A percentile compares a stretch with the other conserved stretches of the same genome.
phyloP scores from a whole-genome alignment of 495 filamentous ascomycete species.

The Ascobolus immersus region DNA sequence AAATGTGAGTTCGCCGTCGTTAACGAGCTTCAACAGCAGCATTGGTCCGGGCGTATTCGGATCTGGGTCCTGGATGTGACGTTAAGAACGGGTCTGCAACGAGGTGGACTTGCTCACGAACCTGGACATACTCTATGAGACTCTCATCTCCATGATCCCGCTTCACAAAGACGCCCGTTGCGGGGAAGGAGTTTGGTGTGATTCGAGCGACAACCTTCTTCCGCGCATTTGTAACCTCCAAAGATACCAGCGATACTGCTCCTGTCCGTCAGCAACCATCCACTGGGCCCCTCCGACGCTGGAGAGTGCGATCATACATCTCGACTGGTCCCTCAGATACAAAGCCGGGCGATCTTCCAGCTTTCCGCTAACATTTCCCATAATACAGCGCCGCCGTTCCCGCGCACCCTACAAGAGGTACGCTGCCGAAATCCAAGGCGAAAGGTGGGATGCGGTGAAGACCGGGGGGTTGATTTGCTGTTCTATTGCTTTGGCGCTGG shows the following conservation, averaged over 20 bases:
- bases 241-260: slow-evolving; percentile 59
- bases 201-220: slow-evolving; percentile 50
- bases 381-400: too few species aligned
- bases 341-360: slow-evolving; percentile 62
- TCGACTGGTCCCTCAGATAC: slow-evolving; percentile 71
- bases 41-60: slow-evolving; percentile 31
- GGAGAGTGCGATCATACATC: slow-evolving; percentile 29
- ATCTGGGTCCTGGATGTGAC: slow-evolving; percentile 47
- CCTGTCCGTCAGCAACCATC: neutral
- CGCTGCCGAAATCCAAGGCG: too few species aligned
- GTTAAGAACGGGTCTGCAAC: neutral
- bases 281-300: neutral
- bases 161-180: slow-evolving; percentile 50
- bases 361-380: slow-evolving; percentile 85
- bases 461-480: too few species aligned
- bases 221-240: slow-evolving; percentile 53
- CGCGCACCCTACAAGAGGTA: too few species aligned
- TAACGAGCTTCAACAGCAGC: slow-evolving; percentile 64
- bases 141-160: slow-evolving; percentile 48
- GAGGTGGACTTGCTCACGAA: slow-evolving; percentile 18
- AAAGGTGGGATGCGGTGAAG: too few species aligned
- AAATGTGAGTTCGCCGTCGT: slow-evolving; percentile 77
- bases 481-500: too few species aligned
- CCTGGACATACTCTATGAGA: slow-evolving; percentile 78
- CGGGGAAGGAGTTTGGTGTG: slow-evolving; percentile 70